Base-by-base conservation (phyloP, 768 basidiomycete species). In the Rubroboletus satanas region DNA sequence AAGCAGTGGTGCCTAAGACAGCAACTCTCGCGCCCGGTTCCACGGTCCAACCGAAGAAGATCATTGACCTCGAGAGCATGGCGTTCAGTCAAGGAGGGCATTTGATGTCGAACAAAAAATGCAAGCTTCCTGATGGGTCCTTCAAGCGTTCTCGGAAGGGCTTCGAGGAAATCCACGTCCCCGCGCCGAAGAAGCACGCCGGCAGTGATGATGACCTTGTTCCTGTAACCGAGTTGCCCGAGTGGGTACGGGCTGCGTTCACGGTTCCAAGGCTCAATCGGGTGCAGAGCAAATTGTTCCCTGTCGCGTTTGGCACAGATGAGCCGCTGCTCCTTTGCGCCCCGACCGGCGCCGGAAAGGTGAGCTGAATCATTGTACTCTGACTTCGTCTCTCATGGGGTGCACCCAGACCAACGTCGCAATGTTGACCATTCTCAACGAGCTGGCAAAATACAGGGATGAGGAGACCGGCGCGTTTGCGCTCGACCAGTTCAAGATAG, bases 301-400 rank as follows among this genome's bases (percentile, higher is more conserved):
- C 97, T 0, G 74, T 93, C 52, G 96, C 96, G 0, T 98, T 98
- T 69, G 92, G 90, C 0, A 90, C 92, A 0, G 94, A 98, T 60
- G 95, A 98, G 61, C 96, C 96, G 0, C 81, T 98, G 56, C 75
- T 99, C 28, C 84, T 99, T 31, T 99, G 97, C 74, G 97, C 97
- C 0, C 97, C 97, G 5, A 98, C 97, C 1, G 96, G 97, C 70
- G 97, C 96, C 12, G 97, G 97, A 59, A 99, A 99, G 85, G 95
- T 93, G 62, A 56, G 83, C 54, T n/a, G 14, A 21, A 5, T 33
- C 46, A 21, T 55, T 6, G 31, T 26, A 28, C 12, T 1, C 23
- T 10, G 1, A 11, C 11, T 11, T 12, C 31, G 33, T 47, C 23
- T 49, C 61, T 61, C 57, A 70, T 51, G 5, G 14, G 54, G 60